Evolutionary conservation across 306 rosid species (phyloP).

Genomic region (Rosa rugosa): DNA sequence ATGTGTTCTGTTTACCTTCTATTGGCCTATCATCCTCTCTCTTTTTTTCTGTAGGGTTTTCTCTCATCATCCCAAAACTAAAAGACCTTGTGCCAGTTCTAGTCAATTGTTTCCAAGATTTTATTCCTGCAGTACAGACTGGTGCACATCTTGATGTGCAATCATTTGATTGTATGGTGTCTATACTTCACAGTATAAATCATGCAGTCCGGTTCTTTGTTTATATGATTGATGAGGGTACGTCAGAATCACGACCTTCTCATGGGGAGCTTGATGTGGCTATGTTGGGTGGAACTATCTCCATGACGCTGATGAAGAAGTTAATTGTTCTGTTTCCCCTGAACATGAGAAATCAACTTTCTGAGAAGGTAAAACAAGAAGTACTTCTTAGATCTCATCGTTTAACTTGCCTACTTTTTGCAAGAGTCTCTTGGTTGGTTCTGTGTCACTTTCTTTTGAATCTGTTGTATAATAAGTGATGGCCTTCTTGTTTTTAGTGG

Average conservation of each 20-base stretch:
- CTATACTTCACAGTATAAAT: conserved; percentile 63
- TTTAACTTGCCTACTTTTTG: not conserved
- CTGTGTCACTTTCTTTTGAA: conserved; percentile 6
- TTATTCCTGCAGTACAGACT: conserved; percentile 43
- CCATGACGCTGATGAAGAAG: conserved; percentile 58
- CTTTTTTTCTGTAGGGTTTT: conserved; percentile 47
- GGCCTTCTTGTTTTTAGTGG: not conserved
- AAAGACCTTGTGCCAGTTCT: conserved; percentile 65
- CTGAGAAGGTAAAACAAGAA: conserved; percentile 56
- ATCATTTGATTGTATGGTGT: conserved; percentile 65
- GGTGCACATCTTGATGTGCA: conserved; percentile 48
- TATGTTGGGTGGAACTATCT: conserved; percentile 45
- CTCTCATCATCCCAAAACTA: conserved; percentile 49
- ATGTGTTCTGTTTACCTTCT: not conserved
- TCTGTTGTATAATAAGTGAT: not conserved
- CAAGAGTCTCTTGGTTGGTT: not conserved
- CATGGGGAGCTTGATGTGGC: conserved; percentile 35
- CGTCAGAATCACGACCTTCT: conserved; percentile 40
- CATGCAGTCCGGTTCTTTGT: conserved; percentile 54
- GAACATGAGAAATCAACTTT: conserved; percentile 37
- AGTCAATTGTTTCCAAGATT: conserved; percentile 70
- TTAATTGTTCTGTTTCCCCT: conserved; percentile 66
- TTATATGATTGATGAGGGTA: conserved; percentile 37
- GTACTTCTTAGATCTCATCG: not conserved
- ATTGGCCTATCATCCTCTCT: not conserved